Percentiles rank a stretch among this genome's conserved stretches.
Conservation (phyloP, 352 stramenopile species). For the Pythium scleroteichum region DNA sequence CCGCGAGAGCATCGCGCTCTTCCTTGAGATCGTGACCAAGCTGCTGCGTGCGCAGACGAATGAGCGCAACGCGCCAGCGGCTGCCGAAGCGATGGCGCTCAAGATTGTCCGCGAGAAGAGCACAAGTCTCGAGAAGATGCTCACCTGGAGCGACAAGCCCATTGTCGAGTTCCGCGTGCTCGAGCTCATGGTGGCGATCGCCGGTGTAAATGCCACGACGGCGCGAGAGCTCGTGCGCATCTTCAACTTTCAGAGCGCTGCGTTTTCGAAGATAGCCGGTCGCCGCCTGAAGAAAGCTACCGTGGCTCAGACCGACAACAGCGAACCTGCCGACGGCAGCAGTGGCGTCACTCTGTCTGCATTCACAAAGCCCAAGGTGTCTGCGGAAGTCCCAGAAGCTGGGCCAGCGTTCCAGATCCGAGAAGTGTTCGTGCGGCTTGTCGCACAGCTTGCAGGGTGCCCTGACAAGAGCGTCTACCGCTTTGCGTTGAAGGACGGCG, state of each 20-base stretch:
- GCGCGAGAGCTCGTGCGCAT: constrained; percentile 75
- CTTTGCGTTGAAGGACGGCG: constrained; percentile 78
- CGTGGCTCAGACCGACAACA: constrained; percentile 7
- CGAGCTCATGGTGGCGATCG: constrained; percentile 53
- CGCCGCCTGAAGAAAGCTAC: constrained; percentile 64
- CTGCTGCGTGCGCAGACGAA: constrained; percentile 41
- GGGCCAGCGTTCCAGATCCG: constrained; percentile 59
- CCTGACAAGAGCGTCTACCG: constrained; percentile 76
- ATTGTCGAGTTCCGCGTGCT: constrained; percentile 74
- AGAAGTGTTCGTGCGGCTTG: constrained; percentile 62
- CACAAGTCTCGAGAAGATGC: constrained; percentile 59
- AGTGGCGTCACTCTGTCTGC: constrained; percentile 6
- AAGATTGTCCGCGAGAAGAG: constrained; percentile 71
- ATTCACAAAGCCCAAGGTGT: background rate
- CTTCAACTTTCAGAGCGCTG: constrained; percentile 73
- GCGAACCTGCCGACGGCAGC: constrained; percentile 4
- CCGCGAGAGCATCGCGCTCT: constrained; percentile 68
- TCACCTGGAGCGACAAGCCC: constrained; percentile 87
- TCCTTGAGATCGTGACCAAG: constrained; percentile 55
- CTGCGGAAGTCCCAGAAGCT: background rate
- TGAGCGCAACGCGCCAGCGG: constrained; percentile 20
- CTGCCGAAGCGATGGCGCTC: constrained; percentile 63
- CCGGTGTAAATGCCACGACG: constrained; percentile 35
- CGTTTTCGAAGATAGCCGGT: constrained; percentile 59
- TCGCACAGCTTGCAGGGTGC: constrained; percentile 60